Evolutionary conservation across 2,329 filamentous ascomycete genomes (phyloP).

Genomic region (Penicillium sp.): DNA sequence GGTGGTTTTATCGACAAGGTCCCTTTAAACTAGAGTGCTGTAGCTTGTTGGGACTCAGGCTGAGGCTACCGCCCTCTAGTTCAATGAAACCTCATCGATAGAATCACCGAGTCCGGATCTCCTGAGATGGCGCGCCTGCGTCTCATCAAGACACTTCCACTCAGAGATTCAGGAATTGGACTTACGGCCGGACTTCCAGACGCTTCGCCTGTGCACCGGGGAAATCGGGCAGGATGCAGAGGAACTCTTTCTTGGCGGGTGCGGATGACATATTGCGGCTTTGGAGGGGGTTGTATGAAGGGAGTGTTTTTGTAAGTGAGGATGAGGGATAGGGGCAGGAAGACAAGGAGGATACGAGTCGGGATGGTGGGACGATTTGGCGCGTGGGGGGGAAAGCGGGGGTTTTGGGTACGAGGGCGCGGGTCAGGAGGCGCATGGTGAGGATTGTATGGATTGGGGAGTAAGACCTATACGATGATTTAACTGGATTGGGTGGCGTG

Average conservation of each 20-base stretch:
- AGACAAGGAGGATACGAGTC: neutral
- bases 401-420: constrained; percentile 3
- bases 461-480: too few relatives aligned
- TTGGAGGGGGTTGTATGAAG: constrained; percentile 1
- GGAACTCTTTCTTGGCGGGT: constrained; percentile 57
- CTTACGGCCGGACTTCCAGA: constrained; percentile 47
- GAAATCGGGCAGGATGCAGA: constrained; percentile 66
- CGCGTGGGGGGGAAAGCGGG: constrained; percentile 25
- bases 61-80: too few relatives aligned
- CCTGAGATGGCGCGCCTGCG: too few relatives aligned
- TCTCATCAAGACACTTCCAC: neutral
- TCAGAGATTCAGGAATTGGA: neutral
- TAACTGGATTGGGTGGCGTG: neutral
- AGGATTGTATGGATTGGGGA: neutral
- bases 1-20: too few relatives aligned
- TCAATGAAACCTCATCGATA: too few relatives aligned
- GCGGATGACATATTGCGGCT: constrained; percentile 25
- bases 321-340: constrained; percentile 1
- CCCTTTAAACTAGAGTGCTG: too few relatives aligned
- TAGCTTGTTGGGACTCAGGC: too few relatives aligned
- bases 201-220: constrained; percentile 59
- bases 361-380: constrained; percentile 12
- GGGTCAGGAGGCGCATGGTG: neutral
- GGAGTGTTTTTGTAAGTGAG: neutral
- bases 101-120: too few relatives aligned